Base-by-base conservation (phyloP, 2,329 filamentous ascomycete genomes). In the Didymella exigua region DNA sequence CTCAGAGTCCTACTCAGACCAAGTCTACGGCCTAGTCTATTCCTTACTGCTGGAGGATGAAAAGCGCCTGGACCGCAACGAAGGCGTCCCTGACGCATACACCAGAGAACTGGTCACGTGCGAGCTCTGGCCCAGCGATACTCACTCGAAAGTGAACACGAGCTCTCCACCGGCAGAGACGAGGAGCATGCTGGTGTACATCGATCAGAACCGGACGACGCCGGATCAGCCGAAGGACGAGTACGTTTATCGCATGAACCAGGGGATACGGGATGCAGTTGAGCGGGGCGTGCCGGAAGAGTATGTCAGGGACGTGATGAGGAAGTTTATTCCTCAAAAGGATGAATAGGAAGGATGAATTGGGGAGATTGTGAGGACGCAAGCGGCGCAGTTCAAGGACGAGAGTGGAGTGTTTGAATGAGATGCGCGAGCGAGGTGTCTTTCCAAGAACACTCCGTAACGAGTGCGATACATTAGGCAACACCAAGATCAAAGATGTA, bases 191-290 rank as follows among this genome's bases (percentile, higher is more conserved):
- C 73, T 89, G 49, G 82, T 86, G 2, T 90, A 89, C 53, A 79
- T 89, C 30, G 83, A 89, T 63, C 72, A 74, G 37, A 56, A 77
- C 38, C 60, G 78, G 19, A 68, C 73, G 0, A 60, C 50, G 18
- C 76, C 77, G 21, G 75, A 73, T n/a, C 54, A 37, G 37, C 82
- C 85, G 2, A 74, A 75, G 63, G 63, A 77, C 2, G 87, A 89
- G 75, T 89, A 89, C 65, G 72, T 89, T 7, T 77, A 73, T 37
- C 73, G 86, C 24, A 88, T 90, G 84, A 87, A 89, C 68, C 73
- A 71, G 59, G 87, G 84, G 1, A 84, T 89, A 24, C 61, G 74
- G 27, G 86, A 90, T 74, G 86, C 84, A 23, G 57, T 83, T 14
- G 66, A 65, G 56, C 74, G 79, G 59, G 84, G 83, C 0, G 70